Conservation (phyloP, 1,139 yeast genomes). For the Candida sp. region DNA sequence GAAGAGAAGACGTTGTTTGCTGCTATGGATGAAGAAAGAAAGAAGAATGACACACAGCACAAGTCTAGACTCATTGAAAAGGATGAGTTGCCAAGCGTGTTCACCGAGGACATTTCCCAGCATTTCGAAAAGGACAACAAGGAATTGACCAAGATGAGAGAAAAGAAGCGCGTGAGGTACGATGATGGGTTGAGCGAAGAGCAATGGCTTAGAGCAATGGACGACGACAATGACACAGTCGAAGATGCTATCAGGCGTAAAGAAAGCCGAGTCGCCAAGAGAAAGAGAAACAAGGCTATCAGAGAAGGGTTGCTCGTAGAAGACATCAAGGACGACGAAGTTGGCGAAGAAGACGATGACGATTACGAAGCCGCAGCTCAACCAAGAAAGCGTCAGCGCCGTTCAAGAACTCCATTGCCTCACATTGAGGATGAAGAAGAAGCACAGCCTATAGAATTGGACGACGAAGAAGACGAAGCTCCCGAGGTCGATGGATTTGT, state of each 20-base stretch:
- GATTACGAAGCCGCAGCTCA: conserved; percentile 15
- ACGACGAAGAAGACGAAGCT: conserved; percentile 22
- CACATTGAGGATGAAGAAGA: conserved; percentile 16
- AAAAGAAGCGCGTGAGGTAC: conserved; percentile 61
- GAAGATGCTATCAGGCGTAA: conserved; percentile 74
- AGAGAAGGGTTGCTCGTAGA: conserved; percentile 22
- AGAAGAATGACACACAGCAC: conserved; percentile 33
- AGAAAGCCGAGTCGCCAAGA: conserved; percentile 44
- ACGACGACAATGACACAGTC: conserved; percentile 56
- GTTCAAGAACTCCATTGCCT: conserved; percentile 27
- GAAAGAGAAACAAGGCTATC: conserved; percentile 32
- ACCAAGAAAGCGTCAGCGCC: conserved; percentile 30
- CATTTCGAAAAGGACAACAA: conserved; percentile 57
- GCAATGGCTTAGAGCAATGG: conserved; percentile 73
- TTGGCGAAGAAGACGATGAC: conserved; percentile 23
- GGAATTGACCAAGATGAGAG: conserved; percentile 57
- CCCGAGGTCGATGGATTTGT: conserved; percentile 26
- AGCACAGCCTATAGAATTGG: conserved; percentile 23
- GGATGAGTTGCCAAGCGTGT: conserved; percentile 72
- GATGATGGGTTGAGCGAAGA: conserved; percentile 79
- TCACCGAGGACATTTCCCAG: conserved; percentile 45
- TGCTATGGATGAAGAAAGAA: conserved; percentile 60
- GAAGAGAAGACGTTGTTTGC: conserved; percentile 58
- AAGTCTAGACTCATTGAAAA: conserved; percentile 67
- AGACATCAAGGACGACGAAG: conserved; percentile 34